Conservation (phyloP, 1,284 basidiomycete species). For the Sporisorium graminicola region DNA sequence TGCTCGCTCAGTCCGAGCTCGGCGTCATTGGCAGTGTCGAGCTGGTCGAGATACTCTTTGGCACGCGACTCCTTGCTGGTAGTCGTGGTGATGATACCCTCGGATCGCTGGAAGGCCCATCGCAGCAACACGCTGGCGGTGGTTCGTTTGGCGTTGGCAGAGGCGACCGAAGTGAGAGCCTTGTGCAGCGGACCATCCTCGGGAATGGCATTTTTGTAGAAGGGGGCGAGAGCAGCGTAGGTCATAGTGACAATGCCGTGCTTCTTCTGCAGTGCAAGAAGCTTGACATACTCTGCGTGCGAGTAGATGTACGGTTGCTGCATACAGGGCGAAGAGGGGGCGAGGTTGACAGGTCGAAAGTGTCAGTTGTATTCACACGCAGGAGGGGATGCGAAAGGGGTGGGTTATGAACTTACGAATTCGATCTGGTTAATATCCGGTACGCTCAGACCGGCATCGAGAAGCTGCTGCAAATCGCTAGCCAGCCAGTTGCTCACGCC, state of each 20-base stretch:
- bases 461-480: slow-evolving; percentile 52
- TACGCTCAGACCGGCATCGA: slow-evolving; percentile 47
- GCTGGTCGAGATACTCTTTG: slow-evolving; percentile 44
- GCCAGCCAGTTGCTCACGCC: slow-evolving; percentile 58
- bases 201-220: slow-evolving; percentile 40
- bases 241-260: slow-evolving; percentile 56
- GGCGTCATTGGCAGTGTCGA: slow-evolving; percentile 40
- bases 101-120: slow-evolving; percentile 52
- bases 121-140: slow-evolving; percentile 42
- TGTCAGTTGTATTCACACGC: not conserved
- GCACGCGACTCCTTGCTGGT: slow-evolving; percentile 48
- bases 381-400: not conserved
- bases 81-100: slow-evolving; percentile 57
- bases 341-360: not conserved
- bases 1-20: slow-evolving; percentile 32
- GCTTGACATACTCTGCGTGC: slow-evolving; percentile 45
- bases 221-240: slow-evolving; percentile 50
- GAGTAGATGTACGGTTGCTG: slow-evolving; percentile 48
- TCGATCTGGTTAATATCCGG: slow-evolving; percentile 64
- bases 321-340: not conserved
- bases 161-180: slow-evolving; percentile 42
- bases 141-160: slow-evolving; percentile 38
- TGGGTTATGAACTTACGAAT: slow-evolving; percentile 31
- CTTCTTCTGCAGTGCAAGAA: slow-evolving; percentile 44
- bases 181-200: slow-evolving; percentile 39